phyloP scores from a whole-genome alignment of 805 yeast species.

The Candida loeiensis region DNA sequence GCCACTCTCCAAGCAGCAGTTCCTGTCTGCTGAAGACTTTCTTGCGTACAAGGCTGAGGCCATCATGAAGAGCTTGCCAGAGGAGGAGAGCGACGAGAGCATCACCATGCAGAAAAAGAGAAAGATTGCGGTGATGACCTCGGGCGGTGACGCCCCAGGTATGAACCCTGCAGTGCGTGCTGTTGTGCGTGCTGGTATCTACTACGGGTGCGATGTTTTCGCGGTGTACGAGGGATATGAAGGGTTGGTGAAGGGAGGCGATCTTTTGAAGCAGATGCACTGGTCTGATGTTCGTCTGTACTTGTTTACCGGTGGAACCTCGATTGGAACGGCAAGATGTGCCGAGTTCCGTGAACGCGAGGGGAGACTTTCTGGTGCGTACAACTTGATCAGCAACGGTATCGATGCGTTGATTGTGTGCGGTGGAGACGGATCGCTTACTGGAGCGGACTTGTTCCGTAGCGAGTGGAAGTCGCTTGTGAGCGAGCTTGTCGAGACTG shows the following conservation, averaged over 20 bases:
- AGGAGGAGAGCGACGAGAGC: neutral
- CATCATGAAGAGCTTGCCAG: slow-evolving; percentile 16
- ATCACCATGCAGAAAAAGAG: slow-evolving; percentile 15
- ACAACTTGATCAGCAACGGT: slow-evolving; percentile 64
- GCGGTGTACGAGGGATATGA: slow-evolving; percentile 74
- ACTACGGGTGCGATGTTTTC: slow-evolving; percentile 59
- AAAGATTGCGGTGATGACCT: slow-evolving; percentile 73
- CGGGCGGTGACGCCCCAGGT: slow-evolving; percentile 82
- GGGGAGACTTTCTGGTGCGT: slow-evolving; percentile 63
- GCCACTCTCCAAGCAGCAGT: slow-evolving; percentile 19
- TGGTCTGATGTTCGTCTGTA: slow-evolving; percentile 77
- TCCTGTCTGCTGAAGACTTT: slow-evolving; percentile 25
- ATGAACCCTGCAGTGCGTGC: slow-evolving; percentile 78
- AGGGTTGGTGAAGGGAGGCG: slow-evolving; percentile 68
- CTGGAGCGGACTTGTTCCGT: slow-evolving; percentile 78
- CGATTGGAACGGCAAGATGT: slow-evolving; percentile 76
- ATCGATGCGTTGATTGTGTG: slow-evolving; percentile 77
- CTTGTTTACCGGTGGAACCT: slow-evolving; percentile 70
- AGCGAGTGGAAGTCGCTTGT: slow-evolving; percentile 74
- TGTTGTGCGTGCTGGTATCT: slow-evolving; percentile 65
- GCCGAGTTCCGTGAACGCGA: slow-evolving; percentile 60
- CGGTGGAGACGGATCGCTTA: slow-evolving; percentile 82
- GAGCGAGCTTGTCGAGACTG: slow-evolving; percentile 47
- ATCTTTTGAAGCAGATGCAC: slow-evolving; percentile 54
- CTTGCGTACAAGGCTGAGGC: slow-evolving; percentile 23